Base-by-base conservation (phyloP, 1,284 basidiomycete genomes). In the Prillingera fragicola region DNA sequence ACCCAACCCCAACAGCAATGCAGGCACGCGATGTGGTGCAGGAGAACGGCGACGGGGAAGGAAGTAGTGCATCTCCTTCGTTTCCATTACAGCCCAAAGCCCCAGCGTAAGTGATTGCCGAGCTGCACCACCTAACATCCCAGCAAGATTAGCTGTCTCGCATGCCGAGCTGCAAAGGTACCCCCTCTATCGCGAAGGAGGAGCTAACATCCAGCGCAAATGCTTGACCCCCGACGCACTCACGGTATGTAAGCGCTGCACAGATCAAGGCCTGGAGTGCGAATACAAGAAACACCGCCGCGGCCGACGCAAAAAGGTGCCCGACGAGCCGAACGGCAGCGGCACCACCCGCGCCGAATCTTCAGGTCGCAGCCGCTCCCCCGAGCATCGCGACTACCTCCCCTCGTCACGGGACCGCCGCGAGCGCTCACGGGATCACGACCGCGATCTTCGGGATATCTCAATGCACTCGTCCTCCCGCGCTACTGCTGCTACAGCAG, bases 111-210 rank as follows among this genome's bases (percentile, higher is more conserved):
- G n/a, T n/a, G n/a, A n/a, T n/a, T n/a, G n/a, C n/a, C n/a, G n/a
- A n/a, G n/a, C n/a, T n/a, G n/a, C n/a, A n/a, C n/a, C n/a, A n/a
- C n/a, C 26, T 28, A 8, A 28, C 8, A 8, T 28, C 26, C n/a
- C 42, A 54, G 55, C 23, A 56, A 53, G 38, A 40, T 54, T 25
- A 56, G 54, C 13, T 60, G 57, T 36, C 41, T 57, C n/a, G 51
- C 53, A 8, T 60, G 57, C 34, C 47, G 57, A 8, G 49, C 52
- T 7, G 55, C 57, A 9, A 60, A 60, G 45, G 57, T 60, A n/a
- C n/a, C n/a, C n/a, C n/a, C n/a, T n/a, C n/a, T n/a, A n/a, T n/a
- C n/a, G n/a, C n/a, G n/a, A n/a, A n/a, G n/a, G 39, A 45, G 43
- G 41, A 13, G 15, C 32, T 6, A 14, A 7, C 15, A 12, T 35